phyloP scores from a whole-genome alignment of 352 stramenopile genomes.

The Aphanomyces astaci region DNA sequence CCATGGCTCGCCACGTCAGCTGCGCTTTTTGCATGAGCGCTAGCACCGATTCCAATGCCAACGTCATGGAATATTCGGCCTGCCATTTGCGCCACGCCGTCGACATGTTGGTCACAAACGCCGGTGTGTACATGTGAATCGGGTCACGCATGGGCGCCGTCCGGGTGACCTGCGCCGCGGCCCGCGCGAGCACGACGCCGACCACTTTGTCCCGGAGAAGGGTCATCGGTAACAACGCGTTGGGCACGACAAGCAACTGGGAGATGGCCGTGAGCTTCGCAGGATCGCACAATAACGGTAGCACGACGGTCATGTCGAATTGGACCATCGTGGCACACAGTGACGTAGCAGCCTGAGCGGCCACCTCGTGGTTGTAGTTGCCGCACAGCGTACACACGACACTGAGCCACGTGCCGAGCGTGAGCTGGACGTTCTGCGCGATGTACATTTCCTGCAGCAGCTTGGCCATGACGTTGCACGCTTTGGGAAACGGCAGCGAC shows the following conservation, averaged over 20 bases:
- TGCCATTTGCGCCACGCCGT: neutral
- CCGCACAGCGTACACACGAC: slow-evolving; percentile 15
- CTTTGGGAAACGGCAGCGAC: neutral
- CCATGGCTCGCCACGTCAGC: neutral
- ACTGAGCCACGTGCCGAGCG: neutral
- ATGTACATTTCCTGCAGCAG: slow-evolving; percentile 17
- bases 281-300: neutral
- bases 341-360: neutral
- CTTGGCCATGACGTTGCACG: slow-evolving; percentile 14
- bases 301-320: neutral
- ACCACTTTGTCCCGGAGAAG: slow-evolving; percentile 1
- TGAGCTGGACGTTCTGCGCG: neutral
- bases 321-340: neutral
- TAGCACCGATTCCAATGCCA: neutral
- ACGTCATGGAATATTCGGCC: neutral
- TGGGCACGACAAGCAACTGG: neutral
- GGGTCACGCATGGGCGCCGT: neutral
- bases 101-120: neutral
- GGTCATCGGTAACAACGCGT: neutral
- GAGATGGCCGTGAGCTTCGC: neutral
- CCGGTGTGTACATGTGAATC: neutral
- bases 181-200: neutral
- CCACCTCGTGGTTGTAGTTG: slow-evolving; percentile 4
- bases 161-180: neutral
- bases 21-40: neutral